These are phyloP conservation scores for Lagerstroemia speciosa DNA, from an alignment of 345 rosid species.

Conservation along the genomic window DNA sequence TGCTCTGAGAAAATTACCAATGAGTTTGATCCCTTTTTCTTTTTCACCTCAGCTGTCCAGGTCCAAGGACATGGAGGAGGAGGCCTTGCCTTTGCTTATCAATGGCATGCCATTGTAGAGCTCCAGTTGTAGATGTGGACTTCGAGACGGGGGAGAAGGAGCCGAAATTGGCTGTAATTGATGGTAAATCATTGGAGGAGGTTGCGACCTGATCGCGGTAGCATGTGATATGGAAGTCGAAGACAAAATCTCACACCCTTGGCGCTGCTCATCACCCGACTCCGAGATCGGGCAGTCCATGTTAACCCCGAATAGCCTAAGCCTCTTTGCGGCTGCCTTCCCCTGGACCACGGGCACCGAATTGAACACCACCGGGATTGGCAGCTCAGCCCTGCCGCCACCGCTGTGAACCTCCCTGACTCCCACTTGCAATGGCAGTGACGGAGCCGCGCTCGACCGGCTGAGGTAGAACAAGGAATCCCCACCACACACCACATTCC, in stretches of 20 bases:
- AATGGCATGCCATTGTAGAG: constrained; percentile 32
- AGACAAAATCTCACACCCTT: neutral
- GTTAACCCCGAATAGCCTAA: constrained; percentile 89
- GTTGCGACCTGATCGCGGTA: constrained; percentile 8
- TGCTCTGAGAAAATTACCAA: no score
- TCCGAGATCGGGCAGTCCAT: constrained; percentile 68
- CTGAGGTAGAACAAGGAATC: constrained; percentile 27
- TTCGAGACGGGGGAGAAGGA: constrained; percentile 8
- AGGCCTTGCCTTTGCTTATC: constrained; percentile 7
- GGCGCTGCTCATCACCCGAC: constrained; percentile 5
- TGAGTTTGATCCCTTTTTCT: no score
- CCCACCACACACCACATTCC: constrained; percentile 18
- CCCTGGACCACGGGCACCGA: constrained; percentile 66
- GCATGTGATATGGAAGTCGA: constrained; percentile 22
- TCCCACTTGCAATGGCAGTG: constrained; percentile 21
- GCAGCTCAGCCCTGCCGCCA: constrained; percentile 18
- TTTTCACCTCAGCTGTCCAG: constrained; percentile 22
- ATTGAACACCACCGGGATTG: constrained; percentile 31
- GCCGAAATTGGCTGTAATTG: constrained; percentile 8
- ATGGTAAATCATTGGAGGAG: constrained; percentile 13
- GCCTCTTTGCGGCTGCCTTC: constrained; percentile 53
- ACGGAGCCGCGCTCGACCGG: constrained; percentile 10
- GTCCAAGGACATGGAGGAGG: constrained; percentile 37
- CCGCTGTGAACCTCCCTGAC: constrained; percentile 10
- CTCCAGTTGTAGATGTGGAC: constrained; percentile 24